Evolutionary conservation across 495 filamentous ascomycete species (phyloP), one percentile per base, ranked within the genome.

Genomic region (Viridothelium virens): DNA sequence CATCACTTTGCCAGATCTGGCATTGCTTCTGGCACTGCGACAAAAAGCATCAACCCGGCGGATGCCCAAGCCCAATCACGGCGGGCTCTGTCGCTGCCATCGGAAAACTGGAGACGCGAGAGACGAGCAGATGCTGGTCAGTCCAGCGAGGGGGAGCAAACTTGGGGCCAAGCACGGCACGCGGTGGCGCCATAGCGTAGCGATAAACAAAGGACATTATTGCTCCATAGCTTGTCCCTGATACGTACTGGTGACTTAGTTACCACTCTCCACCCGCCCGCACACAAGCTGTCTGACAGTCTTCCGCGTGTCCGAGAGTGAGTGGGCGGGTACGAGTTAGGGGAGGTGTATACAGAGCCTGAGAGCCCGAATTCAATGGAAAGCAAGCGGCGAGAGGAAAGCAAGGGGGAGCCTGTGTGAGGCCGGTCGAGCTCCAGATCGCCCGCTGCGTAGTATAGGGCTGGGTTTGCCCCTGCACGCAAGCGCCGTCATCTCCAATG

Each of bases 181-280:
- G 31, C 53, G 18, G 31, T 36, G 53, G 53, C 53, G 53, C 53
- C 53, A 59, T 59, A 59, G 53, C 53, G 53, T 36, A 7, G 53
- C 53, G 53, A 59, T 59, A 59, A 59, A 59, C 53, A 59, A 59
- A 59, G n/a, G 48, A 25, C 48, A 53, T 44, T 44, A 44, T 44
- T 44, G 41, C 41, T 14, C 14, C 41, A 44, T 7, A 7, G 41
- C 41, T 44, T 14, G 6, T 44, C 41, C 41, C 41, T 25, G 25
- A 25, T 25, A 25, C 25, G 25, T 25, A 25, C 25, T 25, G 25
- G 25, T 25, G 25, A 25, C 25, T 25, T 25, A 25, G 25, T 25
- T 25, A 25, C 25, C 25, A 18, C 48, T 53, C 48, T 11, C 48
- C 48, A 53, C 53, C 53, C 53, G 53, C 7, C 11, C 14, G 53